Conservation (phyloP, 2,329 filamentous ascomycete species). For the Pseudogymnoascus sp. region DNA sequence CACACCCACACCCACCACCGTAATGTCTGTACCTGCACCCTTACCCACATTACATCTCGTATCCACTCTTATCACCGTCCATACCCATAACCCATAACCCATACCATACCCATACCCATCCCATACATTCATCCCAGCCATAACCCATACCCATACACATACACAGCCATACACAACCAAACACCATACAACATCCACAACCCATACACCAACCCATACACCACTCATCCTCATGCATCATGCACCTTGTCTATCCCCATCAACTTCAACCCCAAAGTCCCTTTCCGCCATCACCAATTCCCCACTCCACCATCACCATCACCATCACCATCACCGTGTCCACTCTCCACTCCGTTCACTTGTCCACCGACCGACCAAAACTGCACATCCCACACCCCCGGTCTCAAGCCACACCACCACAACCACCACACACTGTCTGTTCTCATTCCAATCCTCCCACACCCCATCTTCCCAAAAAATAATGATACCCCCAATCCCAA, state of each 20-base stretch:
- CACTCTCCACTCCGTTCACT: background rate
- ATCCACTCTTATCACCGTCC: background rate
- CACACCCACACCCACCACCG: background rate
- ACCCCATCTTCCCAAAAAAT: background rate
- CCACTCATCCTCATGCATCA: conserved; percentile 3
- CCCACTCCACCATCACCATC: background rate
- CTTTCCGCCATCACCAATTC: background rate
- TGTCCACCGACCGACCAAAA: background rate
- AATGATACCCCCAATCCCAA: background rate
- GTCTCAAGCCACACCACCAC: background rate
- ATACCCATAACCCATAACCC: background rate
- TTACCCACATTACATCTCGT: background rate
- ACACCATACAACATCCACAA: background rate
- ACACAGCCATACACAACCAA: background rate
- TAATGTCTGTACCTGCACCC: background rate
- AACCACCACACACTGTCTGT: background rate
- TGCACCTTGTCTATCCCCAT: conserved; percentile 6
- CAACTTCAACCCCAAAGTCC: conserved; percentile 6
- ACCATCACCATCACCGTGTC: background rate
- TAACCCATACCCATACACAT: background rate
- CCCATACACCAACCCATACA: background rate
- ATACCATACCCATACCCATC: background rate
- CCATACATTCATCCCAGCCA: too few species aligned
- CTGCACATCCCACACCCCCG: background rate
- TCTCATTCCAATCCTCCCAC: background rate